A percentile compares a stretch with the other conserved stretches of the same genome.
These are phyloP conservation scores for Breynia disticha DNA, from an alignment of 441 rosid genomes.

Conservation along the genomic window DNA sequence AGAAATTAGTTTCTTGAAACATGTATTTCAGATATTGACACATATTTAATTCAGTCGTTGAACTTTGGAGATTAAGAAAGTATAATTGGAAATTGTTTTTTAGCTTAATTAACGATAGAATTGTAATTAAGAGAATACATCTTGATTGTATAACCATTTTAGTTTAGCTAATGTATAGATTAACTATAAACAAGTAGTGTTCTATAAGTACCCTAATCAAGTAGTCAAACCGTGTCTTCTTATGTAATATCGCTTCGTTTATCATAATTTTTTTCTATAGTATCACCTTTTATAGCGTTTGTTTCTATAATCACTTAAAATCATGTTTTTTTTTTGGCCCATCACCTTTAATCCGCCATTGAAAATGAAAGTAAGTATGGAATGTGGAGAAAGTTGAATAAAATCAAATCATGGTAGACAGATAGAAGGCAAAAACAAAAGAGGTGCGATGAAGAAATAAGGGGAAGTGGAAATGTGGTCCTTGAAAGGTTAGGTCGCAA, in stretches of 20 bases:
- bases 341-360: too few species aligned
- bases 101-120: background rate
- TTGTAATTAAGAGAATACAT: background rate
- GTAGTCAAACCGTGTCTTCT: too few species aligned
- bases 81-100: background rate
- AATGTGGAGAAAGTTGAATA: background rate
- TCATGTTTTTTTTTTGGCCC: too few species aligned
- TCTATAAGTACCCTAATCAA: too few species aligned
- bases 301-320: too few species aligned
- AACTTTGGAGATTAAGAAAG: background rate
- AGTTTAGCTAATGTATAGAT: too few species aligned
- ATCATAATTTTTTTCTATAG: too few species aligned
- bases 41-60: background rate
- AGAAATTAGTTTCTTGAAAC: background rate
- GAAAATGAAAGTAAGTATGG: background rate
- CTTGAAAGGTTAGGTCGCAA: slow-evolving; percentile 29
- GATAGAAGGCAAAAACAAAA: background rate
- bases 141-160: too few species aligned
- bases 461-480: slow-evolving; percentile 41
- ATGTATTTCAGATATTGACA: background rate
- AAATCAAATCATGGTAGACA: slow-evolving; percentile 6
- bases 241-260: too few species aligned
- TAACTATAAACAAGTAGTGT: too few species aligned
- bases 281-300: too few species aligned
- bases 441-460: background rate